Evolutionary conservation across 495 filamentous ascomycete species (phyloP).

Genomic region (Neurospora sp.): DNA sequence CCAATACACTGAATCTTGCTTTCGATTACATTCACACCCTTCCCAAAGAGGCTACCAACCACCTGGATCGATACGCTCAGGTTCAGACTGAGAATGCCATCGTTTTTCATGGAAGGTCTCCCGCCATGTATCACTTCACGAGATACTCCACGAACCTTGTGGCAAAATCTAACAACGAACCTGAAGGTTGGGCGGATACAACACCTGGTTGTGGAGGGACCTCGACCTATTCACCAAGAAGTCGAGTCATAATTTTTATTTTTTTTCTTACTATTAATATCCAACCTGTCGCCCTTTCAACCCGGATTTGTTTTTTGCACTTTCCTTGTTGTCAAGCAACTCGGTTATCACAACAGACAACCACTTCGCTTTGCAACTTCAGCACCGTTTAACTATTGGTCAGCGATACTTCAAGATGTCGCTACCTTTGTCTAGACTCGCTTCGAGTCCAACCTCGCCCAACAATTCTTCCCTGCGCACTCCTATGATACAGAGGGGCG

Average conservation of each 20-base stretch:
- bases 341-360: neutral
- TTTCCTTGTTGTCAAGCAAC: neutral
- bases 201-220: neutral
- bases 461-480: neutral
- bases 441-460: neutral
- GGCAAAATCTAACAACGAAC: neutral
- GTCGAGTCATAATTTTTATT: neutral
- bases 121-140: neutral
- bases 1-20: neutral
- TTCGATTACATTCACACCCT: neutral
- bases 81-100: neutral
- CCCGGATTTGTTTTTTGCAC: neutral
- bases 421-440: neutral
- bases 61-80: neutral
- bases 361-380: neutral
- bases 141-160: neutral
- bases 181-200: neutral
- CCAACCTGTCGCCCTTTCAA: neutral
- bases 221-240: neutral
- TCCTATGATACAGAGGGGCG: neutral
- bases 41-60: neutral
- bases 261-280: neutral
- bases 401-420: neutral
- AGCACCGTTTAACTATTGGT: neutral
- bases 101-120: too few relatives aligned